phyloP scores from a whole-genome alignment of 208 protist species.

The Leishmania lainsoni region DNA sequence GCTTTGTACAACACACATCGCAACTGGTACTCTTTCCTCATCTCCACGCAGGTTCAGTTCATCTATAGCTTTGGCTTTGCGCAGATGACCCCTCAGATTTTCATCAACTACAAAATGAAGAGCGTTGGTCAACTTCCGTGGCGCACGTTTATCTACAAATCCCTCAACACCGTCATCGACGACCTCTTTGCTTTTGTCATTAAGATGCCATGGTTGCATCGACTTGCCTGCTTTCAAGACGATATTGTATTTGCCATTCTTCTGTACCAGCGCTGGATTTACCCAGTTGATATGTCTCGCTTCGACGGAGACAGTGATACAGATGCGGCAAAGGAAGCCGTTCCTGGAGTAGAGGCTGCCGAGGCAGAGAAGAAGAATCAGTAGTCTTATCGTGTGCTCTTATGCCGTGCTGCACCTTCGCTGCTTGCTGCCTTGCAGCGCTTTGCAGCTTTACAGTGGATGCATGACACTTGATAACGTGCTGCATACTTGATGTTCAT shows the following conservation, averaged over 20 bases:
- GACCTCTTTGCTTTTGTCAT: slow-evolving; percentile 99
- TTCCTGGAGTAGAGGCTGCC: not conserved
- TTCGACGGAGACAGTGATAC: slow-evolving; percentile 43
- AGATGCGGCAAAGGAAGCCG: slow-evolving; percentile 15
- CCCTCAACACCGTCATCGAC: slow-evolving; percentile 99
- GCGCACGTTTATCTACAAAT: slow-evolving; percentile 98
- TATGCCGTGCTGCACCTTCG: not conserved
- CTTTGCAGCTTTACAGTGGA: not conserved
- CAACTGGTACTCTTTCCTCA: slow-evolving; percentile 93
- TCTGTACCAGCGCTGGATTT: slow-evolving; percentile 98
- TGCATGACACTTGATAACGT: not conserved
- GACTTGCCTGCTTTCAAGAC: slow-evolving; percentile 98
- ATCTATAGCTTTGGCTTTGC: slow-evolving; percentile 97
- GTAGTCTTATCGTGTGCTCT: not conserved
- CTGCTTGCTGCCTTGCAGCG: not conserved
- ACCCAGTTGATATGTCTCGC: slow-evolving; percentile 95
- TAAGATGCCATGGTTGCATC: slow-evolving; percentile 98
- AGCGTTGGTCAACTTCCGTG: slow-evolving; percentile 98
- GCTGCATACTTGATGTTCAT: not conserved
- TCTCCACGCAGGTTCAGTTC: slow-evolving; percentile 87
- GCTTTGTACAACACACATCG: slow-evolving; percentile 94
- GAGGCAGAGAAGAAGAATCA: slow-evolving; percentile 10
- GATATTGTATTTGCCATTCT: slow-evolving; percentile 98
- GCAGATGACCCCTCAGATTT: slow-evolving; percentile 99
- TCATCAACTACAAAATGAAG: slow-evolving; percentile 99